Evolutionary conservation across 2,329 filamentous ascomycete genomes (phyloP), one percentile per base, ranked within the genome.

Genomic region (Neophaeococcomyces mojaviensis): DNA sequence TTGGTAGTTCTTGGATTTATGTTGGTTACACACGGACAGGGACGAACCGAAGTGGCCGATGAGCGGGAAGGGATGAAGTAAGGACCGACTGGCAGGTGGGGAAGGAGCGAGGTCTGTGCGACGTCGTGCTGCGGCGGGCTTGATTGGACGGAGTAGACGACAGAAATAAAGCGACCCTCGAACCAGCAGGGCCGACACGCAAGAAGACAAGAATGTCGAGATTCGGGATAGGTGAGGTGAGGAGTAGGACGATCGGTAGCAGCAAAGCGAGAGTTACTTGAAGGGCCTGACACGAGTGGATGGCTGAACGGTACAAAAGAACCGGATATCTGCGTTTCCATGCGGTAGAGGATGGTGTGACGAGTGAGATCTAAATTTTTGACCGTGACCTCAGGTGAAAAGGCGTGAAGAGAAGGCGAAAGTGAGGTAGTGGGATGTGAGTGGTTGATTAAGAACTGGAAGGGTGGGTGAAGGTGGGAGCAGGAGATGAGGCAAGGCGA

Each of bases 391-490:
- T 40, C 45, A 44, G 45, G 44, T 44, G 46, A 39, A 30, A 39
- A 38, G 22, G 44, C 37, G 26, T 46, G 24, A 36, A 45, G 39
- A 28, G 47, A 47, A 39, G 43, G 45, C 39, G 45, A 44, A 33
- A 41, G 39, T 41, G 50, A 47, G 42, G 39, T 44, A 42, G 35
- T 36, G 44, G 49, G 49, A 49, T 44, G 49, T 51, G 55, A 52
- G 49, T 58, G 48, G 41, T 37, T 44, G 22, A 53, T 39, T 49
- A 50, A 46, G 50, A 50, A 46, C 48, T 44, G 55, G 50, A 55
- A 50, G 50, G 54, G 51, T 49, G 51, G 49, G 38, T 46, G 49
- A 51, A 48, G 44, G 37, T 44, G 50, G 47, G 51, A 50, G 46
- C 55, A 57, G 46, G 52, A 53, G 41, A 47, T 49, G 44, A 46